Percentiles rank a stretch among this genome's conserved stretches.
Evolutionary conservation across 352 stramenopile genomes (phyloP).

Genomic region (Globisporangium paroecandrum): DNA sequence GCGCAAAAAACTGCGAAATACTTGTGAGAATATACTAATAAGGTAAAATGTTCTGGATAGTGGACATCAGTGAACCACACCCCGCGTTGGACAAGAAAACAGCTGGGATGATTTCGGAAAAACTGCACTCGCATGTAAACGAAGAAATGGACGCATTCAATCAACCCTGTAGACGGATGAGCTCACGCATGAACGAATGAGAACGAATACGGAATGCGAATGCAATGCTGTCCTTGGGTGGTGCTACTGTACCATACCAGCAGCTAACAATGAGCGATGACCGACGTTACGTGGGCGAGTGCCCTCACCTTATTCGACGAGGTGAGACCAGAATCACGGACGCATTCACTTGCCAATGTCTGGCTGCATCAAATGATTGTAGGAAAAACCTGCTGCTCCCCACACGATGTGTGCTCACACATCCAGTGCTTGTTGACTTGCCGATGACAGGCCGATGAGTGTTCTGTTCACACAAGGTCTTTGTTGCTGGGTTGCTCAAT

Average conservation of each 20-base stretch:
- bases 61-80: background rate
- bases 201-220: background rate
- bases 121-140: background rate
- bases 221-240: background rate
- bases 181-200: no score
- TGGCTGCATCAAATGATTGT: background rate
- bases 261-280: background rate
- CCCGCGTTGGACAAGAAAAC: background rate
- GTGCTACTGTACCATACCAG: background rate
- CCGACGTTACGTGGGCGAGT: background rate
- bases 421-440: background rate
- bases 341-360: background rate
- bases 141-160: background rate
- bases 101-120: background rate
- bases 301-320: background rate
- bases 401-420: no score
- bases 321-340: background rate
- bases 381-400: background rate
- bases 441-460: background rate
- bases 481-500: background rate
- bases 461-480: background rate
- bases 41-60: background rate
- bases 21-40: background rate
- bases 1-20: background rate
- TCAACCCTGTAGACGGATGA: background rate